These are phyloP conservation scores for Leishmania martiniquensis DNA, from an alignment of 208 protist genomes.

Conservation along the genomic window DNA sequence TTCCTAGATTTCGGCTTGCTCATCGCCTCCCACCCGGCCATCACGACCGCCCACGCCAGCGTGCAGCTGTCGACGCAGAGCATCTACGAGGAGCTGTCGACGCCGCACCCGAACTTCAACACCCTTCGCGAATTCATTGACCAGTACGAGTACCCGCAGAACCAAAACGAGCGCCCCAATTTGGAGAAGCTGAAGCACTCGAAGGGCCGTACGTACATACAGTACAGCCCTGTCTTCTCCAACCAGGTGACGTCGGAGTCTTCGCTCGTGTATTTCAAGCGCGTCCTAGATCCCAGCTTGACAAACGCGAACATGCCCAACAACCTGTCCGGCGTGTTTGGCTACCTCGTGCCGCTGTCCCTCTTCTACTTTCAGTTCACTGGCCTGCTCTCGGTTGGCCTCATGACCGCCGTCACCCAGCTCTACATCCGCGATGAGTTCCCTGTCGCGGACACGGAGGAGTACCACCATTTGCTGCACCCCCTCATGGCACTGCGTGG, in stretches of 20 bases:
- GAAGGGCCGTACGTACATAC: constrained; percentile 79
- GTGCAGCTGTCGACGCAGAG: constrained; percentile 48
- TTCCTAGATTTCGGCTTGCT: constrained; percentile 85
- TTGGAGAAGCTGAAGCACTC: constrained; percentile 69
- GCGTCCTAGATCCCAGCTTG: constrained; percentile 64
- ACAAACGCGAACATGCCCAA: constrained; percentile 59
- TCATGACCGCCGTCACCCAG: constrained; percentile 87
- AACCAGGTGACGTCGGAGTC: constrained; percentile 37
- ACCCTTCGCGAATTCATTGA: constrained; percentile 71
- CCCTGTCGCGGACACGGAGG: constrained; percentile 73
- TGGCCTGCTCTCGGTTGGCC: constrained; percentile 76
- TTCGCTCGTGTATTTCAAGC: constrained; percentile 79
- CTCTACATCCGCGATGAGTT: constrained; percentile 84
- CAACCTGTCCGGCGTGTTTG: constrained; percentile 80
- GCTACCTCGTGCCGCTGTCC: constrained; percentile 71
- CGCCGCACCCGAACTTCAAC: constrained; percentile 41
- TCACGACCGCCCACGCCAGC: constrained; percentile 62
- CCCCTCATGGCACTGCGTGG: constrained; percentile 68
- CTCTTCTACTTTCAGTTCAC: constrained; percentile 88
- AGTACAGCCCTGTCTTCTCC: constrained; percentile 82
- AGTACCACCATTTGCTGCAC: constrained; percentile 69
- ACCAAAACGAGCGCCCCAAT: constrained; percentile 27
- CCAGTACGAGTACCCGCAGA: constrained; percentile 33
- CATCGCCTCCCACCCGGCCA: constrained; percentile 68
- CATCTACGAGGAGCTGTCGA: constrained; percentile 76